Percentiles rank a stretch among this genome's conserved stretches.
Conservation (phyloP, 2,329 filamentous ascomycete genomes). For the Rutstroemia sp. region DNA sequence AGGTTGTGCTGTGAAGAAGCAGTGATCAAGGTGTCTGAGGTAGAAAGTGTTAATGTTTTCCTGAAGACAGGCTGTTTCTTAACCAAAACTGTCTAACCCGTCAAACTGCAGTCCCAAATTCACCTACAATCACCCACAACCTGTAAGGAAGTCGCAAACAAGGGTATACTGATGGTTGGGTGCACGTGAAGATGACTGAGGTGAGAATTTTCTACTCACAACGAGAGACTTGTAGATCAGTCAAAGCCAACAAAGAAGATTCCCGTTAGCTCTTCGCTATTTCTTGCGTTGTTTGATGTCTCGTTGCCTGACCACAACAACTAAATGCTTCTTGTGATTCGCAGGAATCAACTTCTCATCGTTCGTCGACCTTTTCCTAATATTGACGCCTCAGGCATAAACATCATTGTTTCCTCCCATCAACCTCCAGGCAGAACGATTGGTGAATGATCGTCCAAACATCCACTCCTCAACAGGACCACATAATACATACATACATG, state of each 20-base stretch:
- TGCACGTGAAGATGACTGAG: conserved; percentile 2
- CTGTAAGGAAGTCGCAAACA: not conserved
- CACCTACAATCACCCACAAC: no score
- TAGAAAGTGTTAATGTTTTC: not conserved
- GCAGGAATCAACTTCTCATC: not conserved
- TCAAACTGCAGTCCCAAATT: no score
- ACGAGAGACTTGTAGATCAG: not conserved
- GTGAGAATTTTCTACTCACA: not conserved
- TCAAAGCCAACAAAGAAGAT: not conserved
- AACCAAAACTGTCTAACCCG: no score
- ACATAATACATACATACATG: not conserved
- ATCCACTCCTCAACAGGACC: conserved; percentile 1
- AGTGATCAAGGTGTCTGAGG: not conserved
- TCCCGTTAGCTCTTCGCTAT: not conserved
- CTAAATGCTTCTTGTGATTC: conserved; percentile 1
- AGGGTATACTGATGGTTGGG: not conserved
- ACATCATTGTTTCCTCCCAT: not conserved
- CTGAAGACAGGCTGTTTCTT: no score
- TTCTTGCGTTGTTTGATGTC: not conserved
- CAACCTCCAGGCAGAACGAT: not conserved
- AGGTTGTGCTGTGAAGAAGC: not conserved
- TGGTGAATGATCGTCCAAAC: not conserved
- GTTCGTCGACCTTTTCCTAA: not conserved
- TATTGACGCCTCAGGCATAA: conserved; percentile 3
- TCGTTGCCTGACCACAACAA: not conserved